Conservation (phyloP, 768 basidiomycete species). For the Fibroporia radiculosa region DNA sequence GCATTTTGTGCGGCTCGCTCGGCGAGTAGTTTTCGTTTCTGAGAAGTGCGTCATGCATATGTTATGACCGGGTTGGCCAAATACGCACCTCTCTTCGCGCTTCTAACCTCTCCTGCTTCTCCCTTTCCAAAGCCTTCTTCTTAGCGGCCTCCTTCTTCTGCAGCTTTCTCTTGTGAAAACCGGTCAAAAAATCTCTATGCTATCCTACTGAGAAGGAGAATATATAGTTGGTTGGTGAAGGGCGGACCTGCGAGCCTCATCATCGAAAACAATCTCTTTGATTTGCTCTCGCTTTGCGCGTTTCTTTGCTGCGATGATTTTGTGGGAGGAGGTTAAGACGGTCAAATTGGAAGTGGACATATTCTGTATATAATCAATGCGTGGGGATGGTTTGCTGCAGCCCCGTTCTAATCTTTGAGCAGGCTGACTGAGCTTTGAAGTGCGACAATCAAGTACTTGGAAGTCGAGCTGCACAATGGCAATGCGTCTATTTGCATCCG, state of each 20-base stretch:
- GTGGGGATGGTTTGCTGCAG: no score
- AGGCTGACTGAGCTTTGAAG: no score
- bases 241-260: slow-evolving; percentile 64
- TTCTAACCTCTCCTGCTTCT: slow-evolving; percentile 69
- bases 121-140: slow-evolving; percentile 65
- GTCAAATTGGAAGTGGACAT: slow-evolving; percentile 40
- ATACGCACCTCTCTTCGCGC: slow-evolving; percentile 66
- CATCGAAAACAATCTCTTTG: slow-evolving; percentile 81
- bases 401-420: no score
- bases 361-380: no score
- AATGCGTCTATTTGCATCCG: no score
- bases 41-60: slow-evolving; percentile 6
- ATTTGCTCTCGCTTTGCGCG: slow-evolving; percentile 59
- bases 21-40: slow-evolving; percentile 75
- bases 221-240: background rate
- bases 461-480: no score
- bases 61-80: slow-evolving; percentile 9
- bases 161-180: slow-evolving; percentile 89
- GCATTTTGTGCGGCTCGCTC: slow-evolving; percentile 77
- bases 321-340: slow-evolving; percentile 56
- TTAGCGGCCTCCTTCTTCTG: slow-evolving; percentile 73
- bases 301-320: slow-evolving; percentile 58
- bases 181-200: slow-evolving; percentile 80
- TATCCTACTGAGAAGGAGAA: background rate
- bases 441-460: no score